Conservation (phyloP, 768 basidiomycete genomes). For the Calvatia gigantea region DNA sequence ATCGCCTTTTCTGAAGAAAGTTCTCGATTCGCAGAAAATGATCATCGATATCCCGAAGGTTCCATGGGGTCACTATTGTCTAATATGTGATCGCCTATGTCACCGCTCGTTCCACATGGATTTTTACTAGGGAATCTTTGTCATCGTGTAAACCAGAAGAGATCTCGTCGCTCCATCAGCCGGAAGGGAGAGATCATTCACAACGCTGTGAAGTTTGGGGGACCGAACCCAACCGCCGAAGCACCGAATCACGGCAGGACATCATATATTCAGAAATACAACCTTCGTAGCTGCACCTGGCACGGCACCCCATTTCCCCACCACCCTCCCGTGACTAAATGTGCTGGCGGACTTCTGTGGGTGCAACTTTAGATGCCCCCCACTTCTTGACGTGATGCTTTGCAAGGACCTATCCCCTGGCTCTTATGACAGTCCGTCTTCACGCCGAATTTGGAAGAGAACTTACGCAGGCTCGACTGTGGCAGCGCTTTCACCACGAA, state of each 20-base stretch:
- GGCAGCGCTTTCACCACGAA: not conserved
- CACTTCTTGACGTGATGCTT: not conserved
- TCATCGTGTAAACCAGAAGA: conserved; percentile 4
- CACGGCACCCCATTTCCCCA: not conserved
- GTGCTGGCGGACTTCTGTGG: not conserved
- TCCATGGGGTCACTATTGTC: not conserved
- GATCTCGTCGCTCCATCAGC: not conserved
- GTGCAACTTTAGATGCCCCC: not conserved
- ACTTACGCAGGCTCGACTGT: not conserved
- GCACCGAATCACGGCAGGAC: conserved; percentile 3
- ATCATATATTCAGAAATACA: not conserved
- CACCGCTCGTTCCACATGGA: not conserved
- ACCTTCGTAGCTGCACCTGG: conserved; percentile 2
- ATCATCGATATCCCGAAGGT: conserved; percentile 6
- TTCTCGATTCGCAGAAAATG: not conserved
- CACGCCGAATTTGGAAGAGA: not conserved
- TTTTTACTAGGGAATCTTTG: not conserved
- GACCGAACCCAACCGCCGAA: conserved; percentile 1
- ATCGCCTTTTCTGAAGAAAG: not conserved
- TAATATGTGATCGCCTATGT: not conserved
- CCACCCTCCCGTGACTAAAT: not conserved
- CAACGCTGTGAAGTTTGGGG: conserved; percentile 5
- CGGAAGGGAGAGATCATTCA: not conserved
- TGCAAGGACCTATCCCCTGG: not conserved
- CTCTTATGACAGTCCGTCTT: not conserved